Evolutionary conservation across 257 asterid species (phyloP).

Genomic region (Solanum tacnaense): DNA sequence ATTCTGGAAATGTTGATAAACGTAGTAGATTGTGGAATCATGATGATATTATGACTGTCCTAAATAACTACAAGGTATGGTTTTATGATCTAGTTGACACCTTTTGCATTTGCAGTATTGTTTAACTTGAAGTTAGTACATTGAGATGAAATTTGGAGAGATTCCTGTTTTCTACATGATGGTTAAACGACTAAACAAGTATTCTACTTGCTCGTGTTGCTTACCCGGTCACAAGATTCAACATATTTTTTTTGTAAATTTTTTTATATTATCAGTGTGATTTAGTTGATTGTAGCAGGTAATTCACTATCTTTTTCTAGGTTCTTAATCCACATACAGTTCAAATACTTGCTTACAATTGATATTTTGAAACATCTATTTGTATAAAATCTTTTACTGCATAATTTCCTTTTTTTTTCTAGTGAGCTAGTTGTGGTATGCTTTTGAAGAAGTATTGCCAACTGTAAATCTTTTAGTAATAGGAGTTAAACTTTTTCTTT

Average conservation of each 20-base stretch:
- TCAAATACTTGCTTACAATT: neutral
- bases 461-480: neutral
- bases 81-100: neutral
- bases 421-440: neutral
- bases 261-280: neutral
- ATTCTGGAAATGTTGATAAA: constrained; percentile 8
- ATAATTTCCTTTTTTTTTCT: neutral
- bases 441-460: neutral
- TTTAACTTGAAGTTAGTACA: neutral
- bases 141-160: neutral
- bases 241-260: neutral
- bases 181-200: neutral
- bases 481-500: neutral
- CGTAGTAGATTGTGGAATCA: constrained; percentile 24
- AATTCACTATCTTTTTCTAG: neutral
- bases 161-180: neutral
- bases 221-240: neutral
- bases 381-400: neutral
- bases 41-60: constrained; percentile 4
- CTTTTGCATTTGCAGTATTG: neutral
- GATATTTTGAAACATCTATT: neutral
- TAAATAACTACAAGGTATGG: constrained; percentile 13
- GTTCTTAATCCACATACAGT: neutral
- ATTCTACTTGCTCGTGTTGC: neutral
- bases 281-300: neutral